These are phyloP conservation scores for Penicillium sp. DNA, from an alignment of 2,329 filamentous ascomycete species.

Conservation along the genomic window DNA sequence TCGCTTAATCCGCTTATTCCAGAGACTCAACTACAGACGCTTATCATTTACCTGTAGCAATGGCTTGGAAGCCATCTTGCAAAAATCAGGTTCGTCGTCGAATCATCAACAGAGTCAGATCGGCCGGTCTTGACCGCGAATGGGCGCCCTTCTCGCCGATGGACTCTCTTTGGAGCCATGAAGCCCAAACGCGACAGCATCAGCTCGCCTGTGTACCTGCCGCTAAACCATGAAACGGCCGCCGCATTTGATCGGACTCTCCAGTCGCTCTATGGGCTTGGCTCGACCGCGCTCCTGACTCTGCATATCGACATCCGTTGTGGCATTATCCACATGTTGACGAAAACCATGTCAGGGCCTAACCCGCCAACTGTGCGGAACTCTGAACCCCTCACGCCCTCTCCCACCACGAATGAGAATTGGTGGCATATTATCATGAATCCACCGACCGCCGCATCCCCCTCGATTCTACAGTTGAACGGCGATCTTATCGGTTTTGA, in stretches of 20 bases:
- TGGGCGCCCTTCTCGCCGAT: constrained; percentile 66
- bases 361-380: constrained; percentile 42
- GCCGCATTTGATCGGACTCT: constrained; percentile 87
- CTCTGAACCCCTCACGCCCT: constrained; percentile 48
- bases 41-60: constrained; percentile 53
- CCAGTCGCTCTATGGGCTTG: constrained; percentile 78
- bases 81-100: constrained; percentile 76
- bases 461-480: constrained; percentile 80
- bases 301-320: constrained; percentile 87
- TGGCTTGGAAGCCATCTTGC: constrained; percentile 86
- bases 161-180: constrained; percentile 76
- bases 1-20: not conserved
- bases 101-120: constrained; percentile 64
- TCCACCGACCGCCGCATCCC: constrained; percentile 49
- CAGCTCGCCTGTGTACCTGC: constrained; percentile 73
- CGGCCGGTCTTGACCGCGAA: constrained; percentile 42
- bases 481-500: constrained; percentile 83
- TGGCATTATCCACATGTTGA: constrained; percentile 78
- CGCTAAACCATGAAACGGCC: constrained; percentile 82
- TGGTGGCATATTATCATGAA: constrained; percentile 48
- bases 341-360: constrained; percentile 62
- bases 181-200: constrained; percentile 54
- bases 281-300: constrained; percentile 75
- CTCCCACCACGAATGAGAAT: constrained; percentile 73
- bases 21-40: not conserved